Evolutionary conservation across 352 stramenopile genomes (phyloP), one percentile per base, ranked within the genome.

Genomic region (Thalassiosira livingstoniorum): DNA sequence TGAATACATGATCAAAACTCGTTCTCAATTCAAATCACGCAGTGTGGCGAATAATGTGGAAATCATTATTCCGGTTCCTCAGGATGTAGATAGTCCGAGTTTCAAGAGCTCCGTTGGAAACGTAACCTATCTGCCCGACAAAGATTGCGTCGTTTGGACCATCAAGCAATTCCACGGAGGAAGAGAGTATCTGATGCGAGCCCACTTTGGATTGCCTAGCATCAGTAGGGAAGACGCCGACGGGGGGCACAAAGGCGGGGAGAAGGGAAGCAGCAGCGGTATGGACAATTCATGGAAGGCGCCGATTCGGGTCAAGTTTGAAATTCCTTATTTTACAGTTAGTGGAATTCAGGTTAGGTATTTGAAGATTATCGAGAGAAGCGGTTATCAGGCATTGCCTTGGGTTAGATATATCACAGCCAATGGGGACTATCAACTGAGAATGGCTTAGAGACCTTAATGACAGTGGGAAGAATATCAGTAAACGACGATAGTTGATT

Each of bases 311-410:
- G 96, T 99, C 69, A 98, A 99, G 83, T 99, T 99, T 88, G 97
- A 97, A 75, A 97, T 97, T 76, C 94, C 94, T n/a, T 96, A 96
- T 75, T 97, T 96, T 76, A 97, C 93, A 10, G 97, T 99, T 47
- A 98, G 95, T 68, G 97, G 97, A 32, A 98, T 99, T 78, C 97
- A 99, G 86, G 98, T 99, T 67, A 96, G 98, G 57, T 99, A 99
- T 94, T 94, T 99, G 67, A 99, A 99, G 94, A 99, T 99, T 87
- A 99, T 99, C 87, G 98, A 99, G 92, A 99, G 98, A 90, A 99
- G 95, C 87, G 98, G 98, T 35, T 99, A 99, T 93, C 96, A 99
- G 88, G 97, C 98, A 55, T 90, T 99, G 68, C 98, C 97, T 65
- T 99, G 98, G 98, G 98, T 99, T 64, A 86, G 92, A 66, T 99